These are phyloP conservation scores for Huntiella abstrusa DNA, from an alignment of 2,329 filamentous ascomycete species.

Conservation along the genomic window DNA sequence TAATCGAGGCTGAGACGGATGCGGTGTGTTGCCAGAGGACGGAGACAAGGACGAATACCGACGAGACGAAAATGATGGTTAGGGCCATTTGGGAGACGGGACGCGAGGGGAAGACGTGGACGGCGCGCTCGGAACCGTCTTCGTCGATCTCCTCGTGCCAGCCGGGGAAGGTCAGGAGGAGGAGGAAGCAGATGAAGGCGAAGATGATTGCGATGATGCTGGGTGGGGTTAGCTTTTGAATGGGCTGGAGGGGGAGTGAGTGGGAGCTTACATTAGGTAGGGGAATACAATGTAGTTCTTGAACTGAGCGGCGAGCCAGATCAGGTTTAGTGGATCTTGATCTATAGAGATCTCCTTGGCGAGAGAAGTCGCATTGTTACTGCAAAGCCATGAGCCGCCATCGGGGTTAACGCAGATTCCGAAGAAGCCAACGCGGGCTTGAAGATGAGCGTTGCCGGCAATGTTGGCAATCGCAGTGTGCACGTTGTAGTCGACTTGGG, in stretches of 20 bases:
- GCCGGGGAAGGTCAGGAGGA: conserved; percentile 89
- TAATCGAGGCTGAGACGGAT: conserved; percentile 82
- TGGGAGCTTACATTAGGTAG: conserved; percentile 60
- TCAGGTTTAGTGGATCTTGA: conserved; percentile 88
- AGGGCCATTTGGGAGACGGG: conserved; percentile 85
- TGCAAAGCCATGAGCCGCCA: conserved; percentile 81
- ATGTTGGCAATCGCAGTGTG: conserved; percentile 77
- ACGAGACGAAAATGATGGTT: conserved; percentile 70
- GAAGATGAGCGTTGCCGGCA: conserved; percentile 63
- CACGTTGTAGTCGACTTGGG: conserved; percentile 81
- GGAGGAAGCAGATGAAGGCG: conserved; percentile 84
- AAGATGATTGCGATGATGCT: conserved; percentile 97
- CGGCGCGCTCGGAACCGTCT: conserved; percentile 66
- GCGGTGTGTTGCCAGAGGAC: conserved; percentile 87
- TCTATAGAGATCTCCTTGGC: conserved; percentile 78
- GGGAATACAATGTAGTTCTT: conserved; percentile 98
- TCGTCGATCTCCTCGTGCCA: conserved; percentile 73
- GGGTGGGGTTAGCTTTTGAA: neutral
- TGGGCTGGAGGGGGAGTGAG: neutral
- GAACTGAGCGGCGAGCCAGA: conserved; percentile 93
- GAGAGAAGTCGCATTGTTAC: conserved; percentile 86
- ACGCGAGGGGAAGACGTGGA: conserved; percentile 84
- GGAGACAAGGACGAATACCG: conserved; percentile 54
- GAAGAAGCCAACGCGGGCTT: conserved; percentile 92
- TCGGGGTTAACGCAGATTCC: conserved; percentile 92